Base-by-base conservation (phyloP, 257 asterid species). In the Plantago elongata region DNA sequence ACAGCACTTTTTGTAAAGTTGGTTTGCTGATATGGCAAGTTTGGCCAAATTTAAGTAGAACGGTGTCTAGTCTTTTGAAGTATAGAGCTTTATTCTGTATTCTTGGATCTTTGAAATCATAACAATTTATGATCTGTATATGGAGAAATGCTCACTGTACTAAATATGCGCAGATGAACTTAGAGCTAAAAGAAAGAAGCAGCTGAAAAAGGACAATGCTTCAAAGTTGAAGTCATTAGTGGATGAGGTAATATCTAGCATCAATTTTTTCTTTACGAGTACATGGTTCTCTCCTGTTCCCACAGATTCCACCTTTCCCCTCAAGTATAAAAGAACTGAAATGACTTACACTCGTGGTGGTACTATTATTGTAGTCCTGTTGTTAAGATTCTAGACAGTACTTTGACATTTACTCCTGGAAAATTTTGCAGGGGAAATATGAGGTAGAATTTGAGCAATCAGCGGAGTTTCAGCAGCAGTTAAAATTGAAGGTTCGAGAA, bases 401-500 rank as follows among this genome's bases (percentile, higher is more conserved):
- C 27, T 51, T 67, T 9, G 40, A 57, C 64, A 16, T 15, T 57
- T 48, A 45, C 61, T 59, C 15, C 51, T 63, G 45, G 63, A 62
- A 69, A 13, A 48, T 51, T 43, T 51, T 77, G 64, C 84, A 93
- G 99, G 98, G 98, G 49, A 93, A 82, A 72, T 82, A 83, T 62
- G 99, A 93, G 76, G 96, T 85, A 69, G 97, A 93, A 22, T 83
- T 22, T 69, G 99, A 93, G 74, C 77, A 70, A 45, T 89, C 99
- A 10, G 83, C 77, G 61, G 92, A 81, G 74, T 93, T 93, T 75
- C 94, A 83, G 81, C 88, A 80, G 71, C 95, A 87, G 78, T 81
- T 93, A 64, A 93, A 79, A 79, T 58, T 93, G 80, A 93, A 89
- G 74, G 97, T 93, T 77, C 86, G 96, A 47, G 99, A 93, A 82